These are phyloP conservation scores for Viridothelium virens DNA, from an alignment of 495 filamentous ascomycete genomes.

Conservation along the genomic window DNA sequence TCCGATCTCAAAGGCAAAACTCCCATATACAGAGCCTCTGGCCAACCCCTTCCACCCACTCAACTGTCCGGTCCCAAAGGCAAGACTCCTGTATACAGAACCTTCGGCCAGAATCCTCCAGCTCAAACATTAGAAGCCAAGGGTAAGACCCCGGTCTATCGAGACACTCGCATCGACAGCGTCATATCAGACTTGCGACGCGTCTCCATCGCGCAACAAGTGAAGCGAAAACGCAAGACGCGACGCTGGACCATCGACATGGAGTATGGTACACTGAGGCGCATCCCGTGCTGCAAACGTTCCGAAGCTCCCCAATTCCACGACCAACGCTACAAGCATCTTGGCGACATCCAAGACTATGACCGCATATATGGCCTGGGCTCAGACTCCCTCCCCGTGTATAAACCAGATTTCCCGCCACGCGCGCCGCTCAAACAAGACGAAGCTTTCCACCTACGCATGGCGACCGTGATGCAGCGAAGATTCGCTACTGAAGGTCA, in stretches of 20 bases:
- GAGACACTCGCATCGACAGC: background rate
- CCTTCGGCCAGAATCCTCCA: background rate
- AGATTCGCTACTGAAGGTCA: too few species aligned
- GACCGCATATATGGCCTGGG: background rate
- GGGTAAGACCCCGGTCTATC: background rate
- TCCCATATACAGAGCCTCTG: background rate
- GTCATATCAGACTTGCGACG: background rate
- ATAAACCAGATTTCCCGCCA: too few species aligned
- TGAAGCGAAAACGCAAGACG: background rate
- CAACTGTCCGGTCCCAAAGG: background rate
- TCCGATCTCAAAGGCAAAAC: background rate
- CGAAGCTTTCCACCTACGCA: too few species aligned
- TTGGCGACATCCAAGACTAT: background rate
- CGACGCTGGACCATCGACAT: slow-evolving; percentile 5
- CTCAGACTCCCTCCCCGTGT: background rate
- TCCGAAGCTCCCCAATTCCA: background rate
- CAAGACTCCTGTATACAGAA: slow-evolving; percentile 5
- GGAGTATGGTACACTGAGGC: background rate
- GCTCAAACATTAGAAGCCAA: background rate
- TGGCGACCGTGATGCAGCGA: too few species aligned
- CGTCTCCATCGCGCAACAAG: background rate
- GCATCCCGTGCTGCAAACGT: background rate
- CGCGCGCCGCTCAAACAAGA: too few species aligned
- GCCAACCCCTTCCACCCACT: background rate
- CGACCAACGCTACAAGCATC: background rate